Percentiles rank a stretch among this genome's conserved stretches.
Evolutionary conservation across 1,284 basidiomycete genomes (phyloP).

Genomic region (Ceratobasidium sp.): DNA sequence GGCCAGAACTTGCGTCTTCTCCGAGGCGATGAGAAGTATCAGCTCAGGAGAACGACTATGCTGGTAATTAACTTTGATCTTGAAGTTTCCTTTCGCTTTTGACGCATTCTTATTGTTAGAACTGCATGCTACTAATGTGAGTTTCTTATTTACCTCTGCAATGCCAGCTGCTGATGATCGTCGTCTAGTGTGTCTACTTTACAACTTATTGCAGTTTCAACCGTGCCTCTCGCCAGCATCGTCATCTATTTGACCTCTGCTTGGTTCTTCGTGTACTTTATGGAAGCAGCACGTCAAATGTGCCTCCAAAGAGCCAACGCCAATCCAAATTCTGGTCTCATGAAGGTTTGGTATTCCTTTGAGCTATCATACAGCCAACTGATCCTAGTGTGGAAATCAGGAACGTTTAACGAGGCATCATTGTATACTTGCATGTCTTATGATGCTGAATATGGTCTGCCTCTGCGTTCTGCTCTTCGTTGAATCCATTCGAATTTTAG

Average conservation of each 20-base stretch:
- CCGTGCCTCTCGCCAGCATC: not conserved
- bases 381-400: not conserved
- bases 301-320: slow-evolving; percentile 2
- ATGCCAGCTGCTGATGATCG: not conserved
- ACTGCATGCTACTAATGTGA: not conserved
- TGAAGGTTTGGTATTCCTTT: not conserved
- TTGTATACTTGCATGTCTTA: not conserved
- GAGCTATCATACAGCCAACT: too few relatives aligned
- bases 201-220: not conserved
- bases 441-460: not conserved
- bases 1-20: not conserved
- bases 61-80: not conserved
- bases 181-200: not conserved
- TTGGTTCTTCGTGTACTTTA: not conserved
- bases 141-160: not conserved
- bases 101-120: not conserved
- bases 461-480: not conserved
- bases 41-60: not conserved
- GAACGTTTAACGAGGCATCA: not conserved
- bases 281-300: slow-evolving; percentile 1
- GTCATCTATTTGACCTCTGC: not conserved
- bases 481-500: not conserved
- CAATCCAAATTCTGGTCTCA: too few relatives aligned
- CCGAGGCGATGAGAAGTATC: not conserved
- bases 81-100: not conserved